A percentile compares a stretch with the other conserved stretches of the same genome.
These are phyloP conservation scores for Sarocladiaceae sp. DNA, from an alignment of 2,329 filamentous ascomycete species.

Conservation along the genomic window DNA sequence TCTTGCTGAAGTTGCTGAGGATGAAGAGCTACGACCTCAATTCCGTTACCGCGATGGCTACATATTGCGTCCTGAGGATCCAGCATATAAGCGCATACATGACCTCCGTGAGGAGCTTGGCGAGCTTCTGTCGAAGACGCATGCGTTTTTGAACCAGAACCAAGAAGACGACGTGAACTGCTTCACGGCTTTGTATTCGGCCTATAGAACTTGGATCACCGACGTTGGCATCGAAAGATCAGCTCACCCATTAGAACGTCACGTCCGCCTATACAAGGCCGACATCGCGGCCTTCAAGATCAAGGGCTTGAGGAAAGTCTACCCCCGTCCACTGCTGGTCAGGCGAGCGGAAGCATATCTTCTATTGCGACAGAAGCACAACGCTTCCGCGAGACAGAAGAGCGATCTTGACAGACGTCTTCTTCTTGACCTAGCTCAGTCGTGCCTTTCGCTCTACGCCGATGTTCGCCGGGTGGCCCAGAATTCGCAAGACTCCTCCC, in stretches of 20 bases:
- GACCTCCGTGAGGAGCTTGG: conserved; percentile 74
- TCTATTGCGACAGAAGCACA: conserved; percentile 87
- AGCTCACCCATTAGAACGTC: conserved; percentile 83
- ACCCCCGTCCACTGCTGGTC: conserved; percentile 85
- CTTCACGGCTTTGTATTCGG: conserved; percentile 87
- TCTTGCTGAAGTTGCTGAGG: conserved; percentile 61
- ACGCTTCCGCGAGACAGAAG: conserved; percentile 79
- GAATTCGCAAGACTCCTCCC: conserved; percentile 82
- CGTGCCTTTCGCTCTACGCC: conserved; percentile 84
- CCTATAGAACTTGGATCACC: conserved; percentile 94
- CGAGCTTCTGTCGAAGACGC: conserved; percentile 72
- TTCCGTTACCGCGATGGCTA: conserved; percentile 90
- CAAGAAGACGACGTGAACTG: conserved; percentile 95
- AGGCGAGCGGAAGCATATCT: conserved; percentile 93
- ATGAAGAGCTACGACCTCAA: conserved; percentile 76
- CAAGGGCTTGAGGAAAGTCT: conserved; percentile 83
- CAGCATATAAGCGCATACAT: conserved; percentile 71
- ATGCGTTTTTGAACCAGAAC: conserved; percentile 72
- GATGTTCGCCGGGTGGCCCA: conserved; percentile 95
- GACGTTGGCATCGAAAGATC: conserved; percentile 96
- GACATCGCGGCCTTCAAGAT: conserved; percentile 93
- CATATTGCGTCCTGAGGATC: conserved; percentile 48
- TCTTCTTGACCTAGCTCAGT: conserved; percentile 81
- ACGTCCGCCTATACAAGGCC: conserved; percentile 75
- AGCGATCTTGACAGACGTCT: conserved; percentile 84